Conservation (phyloP, 176 grass and related monocot species). For the Lolium rigidum region DNA sequence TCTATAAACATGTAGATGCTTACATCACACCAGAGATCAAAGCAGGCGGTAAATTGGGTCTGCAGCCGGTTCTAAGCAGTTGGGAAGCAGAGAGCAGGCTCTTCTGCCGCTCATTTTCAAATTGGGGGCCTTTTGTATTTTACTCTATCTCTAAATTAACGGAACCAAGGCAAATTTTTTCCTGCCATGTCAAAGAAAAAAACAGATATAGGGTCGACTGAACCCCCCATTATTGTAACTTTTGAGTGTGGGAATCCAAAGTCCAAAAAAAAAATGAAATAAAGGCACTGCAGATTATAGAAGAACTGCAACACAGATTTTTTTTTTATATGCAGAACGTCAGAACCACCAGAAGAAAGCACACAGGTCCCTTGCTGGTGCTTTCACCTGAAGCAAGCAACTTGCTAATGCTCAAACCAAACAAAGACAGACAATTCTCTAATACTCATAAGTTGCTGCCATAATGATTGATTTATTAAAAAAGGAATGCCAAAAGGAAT, state of each 20-base stretch:
- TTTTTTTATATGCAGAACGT: background rate
- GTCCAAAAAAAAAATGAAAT: too few relatives aligned
- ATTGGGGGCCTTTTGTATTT: too few relatives aligned
- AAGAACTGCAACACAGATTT: background rate
- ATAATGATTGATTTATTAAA: background rate
- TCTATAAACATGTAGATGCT: background rate
- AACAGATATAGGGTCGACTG: too few relatives aligned
- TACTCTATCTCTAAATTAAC: too few relatives aligned
- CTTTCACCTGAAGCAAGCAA: conserved; percentile 53
- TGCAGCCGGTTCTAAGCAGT: background rate
- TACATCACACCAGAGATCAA: background rate
- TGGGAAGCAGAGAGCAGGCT: background rate
- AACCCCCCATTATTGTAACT: too few relatives aligned
- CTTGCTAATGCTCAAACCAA: background rate
- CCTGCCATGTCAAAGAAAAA: too few relatives aligned
- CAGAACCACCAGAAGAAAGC: background rate
- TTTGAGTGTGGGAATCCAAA: background rate
- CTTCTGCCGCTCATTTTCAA: too few relatives aligned
- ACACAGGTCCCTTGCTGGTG: conserved; percentile 11
- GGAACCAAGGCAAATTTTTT: too few relatives aligned
- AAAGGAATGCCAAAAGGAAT: conserved; percentile 9
- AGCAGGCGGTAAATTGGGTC: background rate
- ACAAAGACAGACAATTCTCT: background rate
- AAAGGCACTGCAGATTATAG: background rate
- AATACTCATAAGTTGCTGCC: background rate